These are phyloP conservation scores for Fabrea salina DNA, from an alignment of 169 alveolate genomes.

Conservation along the genomic window DNA sequence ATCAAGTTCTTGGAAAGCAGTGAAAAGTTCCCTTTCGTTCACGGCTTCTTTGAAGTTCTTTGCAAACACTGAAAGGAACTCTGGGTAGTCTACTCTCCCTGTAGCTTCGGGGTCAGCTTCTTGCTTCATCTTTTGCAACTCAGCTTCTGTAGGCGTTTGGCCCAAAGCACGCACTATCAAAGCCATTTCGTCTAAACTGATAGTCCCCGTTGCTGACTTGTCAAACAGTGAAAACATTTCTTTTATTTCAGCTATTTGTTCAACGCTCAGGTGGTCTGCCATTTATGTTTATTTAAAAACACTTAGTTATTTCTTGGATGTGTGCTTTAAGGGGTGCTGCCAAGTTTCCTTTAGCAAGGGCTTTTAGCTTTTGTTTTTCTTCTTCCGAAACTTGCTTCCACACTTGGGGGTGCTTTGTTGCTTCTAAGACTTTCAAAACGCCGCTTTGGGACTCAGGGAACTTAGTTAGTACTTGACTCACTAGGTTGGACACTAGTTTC, in stretches of 20 bases:
- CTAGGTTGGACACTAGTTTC: not conserved
- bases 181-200: conserved; percentile 41
- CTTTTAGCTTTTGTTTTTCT: too few relatives aligned
- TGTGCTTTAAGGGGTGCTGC: too few relatives aligned
- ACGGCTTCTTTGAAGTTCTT: conserved; percentile 39
- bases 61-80: conserved; percentile 48
- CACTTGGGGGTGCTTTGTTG: too few relatives aligned
- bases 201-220: conserved; percentile 44
- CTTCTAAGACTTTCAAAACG: too few relatives aligned
- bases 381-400: too few relatives aligned
- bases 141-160: conserved; percentile 53
- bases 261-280: conserved; percentile 48
- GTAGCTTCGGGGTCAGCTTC: conserved; percentile 54
- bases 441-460: too few relatives aligned
- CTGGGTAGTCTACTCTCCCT: conserved; percentile 54
- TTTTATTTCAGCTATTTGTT: conserved; percentile 57
- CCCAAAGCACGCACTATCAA: conserved; percentile 44
- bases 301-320: too few relatives aligned
- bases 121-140: conserved; percentile 43
- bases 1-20: conserved; percentile 35
- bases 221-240: conserved; percentile 63
- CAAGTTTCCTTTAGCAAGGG: too few relatives aligned
- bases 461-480: not conserved
- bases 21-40: conserved; percentile 25
- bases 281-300: too few relatives aligned